Conservation (phyloP, 306 rosid genomes). For the Malus sieversii region DNA sequence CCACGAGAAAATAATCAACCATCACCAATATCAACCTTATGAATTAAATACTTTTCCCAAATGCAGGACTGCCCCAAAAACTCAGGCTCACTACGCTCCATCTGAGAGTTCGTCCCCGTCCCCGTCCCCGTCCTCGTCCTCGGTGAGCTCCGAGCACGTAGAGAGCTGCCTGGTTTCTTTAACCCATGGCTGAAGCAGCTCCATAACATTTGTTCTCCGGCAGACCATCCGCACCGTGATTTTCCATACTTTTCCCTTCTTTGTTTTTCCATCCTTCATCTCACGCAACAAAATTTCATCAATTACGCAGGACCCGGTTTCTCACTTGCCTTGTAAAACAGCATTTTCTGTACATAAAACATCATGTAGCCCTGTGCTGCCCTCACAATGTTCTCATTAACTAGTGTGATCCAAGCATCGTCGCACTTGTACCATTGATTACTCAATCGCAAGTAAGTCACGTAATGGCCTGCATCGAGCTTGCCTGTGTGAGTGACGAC, state of each 20-base stretch:
- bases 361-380: constrained; percentile 93
- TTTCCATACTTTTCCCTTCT: not conserved
- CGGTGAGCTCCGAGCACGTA: constrained; percentile 14
- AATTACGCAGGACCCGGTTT: constrained; percentile 42
- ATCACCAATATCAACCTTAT: not conserved
- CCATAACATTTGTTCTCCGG: constrained; percentile 7
- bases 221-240: constrained; percentile 33
- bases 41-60: constrained; percentile 19
- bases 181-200: constrained; percentile 12
- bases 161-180: constrained; percentile 15
- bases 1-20: constrained; percentile 1
- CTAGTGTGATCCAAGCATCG: constrained; percentile 89
- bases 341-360: constrained; percentile 95
- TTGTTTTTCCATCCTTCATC: not conserved
- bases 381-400: constrained; percentile 76
- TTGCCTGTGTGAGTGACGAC: constrained; percentile 83
- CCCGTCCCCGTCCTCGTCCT: constrained; percentile 13
- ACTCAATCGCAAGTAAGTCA: constrained; percentile 73
- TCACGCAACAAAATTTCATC: not conserved
- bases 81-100: constrained; percentile 43
- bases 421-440: constrained; percentile 90
- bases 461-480: constrained; percentile 89
- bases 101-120: constrained; percentile 3
- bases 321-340: constrained; percentile 70
- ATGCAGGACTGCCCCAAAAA: constrained; percentile 60